Evolutionary conservation across 441 rosid genomes (phyloP), one percentile per base, ranked within the genome.

Genomic region (Gossypium schwendimanii): DNA sequence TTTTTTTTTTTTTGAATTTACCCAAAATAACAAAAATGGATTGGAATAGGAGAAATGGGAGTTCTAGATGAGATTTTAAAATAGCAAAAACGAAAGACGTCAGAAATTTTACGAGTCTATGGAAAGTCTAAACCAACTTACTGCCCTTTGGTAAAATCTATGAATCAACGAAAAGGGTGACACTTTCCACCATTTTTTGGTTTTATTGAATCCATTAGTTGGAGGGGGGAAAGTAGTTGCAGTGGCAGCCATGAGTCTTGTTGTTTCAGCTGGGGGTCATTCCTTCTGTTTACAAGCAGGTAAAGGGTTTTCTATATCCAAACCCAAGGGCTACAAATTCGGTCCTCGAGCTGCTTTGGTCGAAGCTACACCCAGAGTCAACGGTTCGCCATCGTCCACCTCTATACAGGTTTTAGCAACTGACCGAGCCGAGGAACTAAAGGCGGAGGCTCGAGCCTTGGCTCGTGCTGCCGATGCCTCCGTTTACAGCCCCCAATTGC

Each of bases 371-470:
- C 84, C 81, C 14, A 55, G 11, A 14, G 77, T 62, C 39, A 79
- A 75, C 36, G 82, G 78, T 59, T 73, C 78, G 8, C 75, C 72
- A 33, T 74, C 75, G 52, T 77, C 75, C 44, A 9, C 54, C 17
- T 82, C 75, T 53, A 7, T 61, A 14, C 84, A 31, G 21, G 77
- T 73, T 41, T 47, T 58, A 36, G 79, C 83, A 17, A 81, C 73
- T 3, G 89, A 83, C 57, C 89, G 94, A 52, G 78, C 93, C 0
- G 91, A 87, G 26, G 96, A 94, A 73, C 75, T 91, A 15, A 96
- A 90, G 73, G 96, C 96, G 0, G 99, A 94, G 86, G 89, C 83
- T 5, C 76, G 83, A 23, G 97, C 98, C 0, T 2, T 58, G 15
- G 33, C 63, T 58, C 36, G 63, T 3, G 63, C 63, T 6, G 87